Percentiles rank a stretch among this genome's conserved stretches.
phyloP scores from a whole-genome alignment of 2,329 filamentous ascomycete genomes.

The Chaetomiaceae sp. region DNA sequence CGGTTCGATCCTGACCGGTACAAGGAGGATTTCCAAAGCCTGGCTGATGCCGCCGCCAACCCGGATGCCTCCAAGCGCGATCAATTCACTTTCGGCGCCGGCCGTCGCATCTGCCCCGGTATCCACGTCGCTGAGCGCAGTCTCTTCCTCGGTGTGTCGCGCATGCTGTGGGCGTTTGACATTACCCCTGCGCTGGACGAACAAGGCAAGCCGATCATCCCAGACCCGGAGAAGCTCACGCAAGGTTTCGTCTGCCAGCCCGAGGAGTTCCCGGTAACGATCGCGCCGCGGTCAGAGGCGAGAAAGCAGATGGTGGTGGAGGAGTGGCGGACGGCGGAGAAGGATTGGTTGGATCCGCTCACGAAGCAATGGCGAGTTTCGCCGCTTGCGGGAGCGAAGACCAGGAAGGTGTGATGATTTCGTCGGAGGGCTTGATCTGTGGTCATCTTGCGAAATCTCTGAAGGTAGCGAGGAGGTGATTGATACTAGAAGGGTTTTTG shows the following conservation, averaged over 20 bases:
- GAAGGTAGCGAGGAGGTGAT: neutral
- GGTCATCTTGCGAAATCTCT: neutral
- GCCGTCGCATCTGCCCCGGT: slow-evolving; percentile 54
- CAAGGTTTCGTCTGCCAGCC: slow-evolving; percentile 43
- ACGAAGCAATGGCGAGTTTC: slow-evolving; percentile 27
- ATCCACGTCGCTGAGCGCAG: slow-evolving; percentile 50
- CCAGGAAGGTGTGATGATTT: slow-evolving; percentile 3
- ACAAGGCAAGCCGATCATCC: slow-evolving; percentile 33
- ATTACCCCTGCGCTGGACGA: slow-evolving; percentile 26
- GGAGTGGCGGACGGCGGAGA: slow-evolving; percentile 25
- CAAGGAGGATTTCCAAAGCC: slow-evolving; percentile 26
- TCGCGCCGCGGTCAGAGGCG: slow-evolving; percentile 33
- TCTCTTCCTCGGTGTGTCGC: slow-evolving; percentile 44
- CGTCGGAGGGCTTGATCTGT: neutral
- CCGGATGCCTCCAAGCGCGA: slow-evolving; percentile 39
- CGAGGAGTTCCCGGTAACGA: slow-evolving; percentile 34
- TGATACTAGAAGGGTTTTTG: neutral
- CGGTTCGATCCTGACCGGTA: slow-evolving; percentile 42
- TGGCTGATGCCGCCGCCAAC: slow-evolving; percentile 30
- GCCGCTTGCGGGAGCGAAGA: slow-evolving; percentile 11
- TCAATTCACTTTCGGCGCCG: slow-evolving; percentile 52
- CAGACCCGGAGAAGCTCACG: slow-evolving; percentile 37
- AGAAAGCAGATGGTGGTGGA: slow-evolving; percentile 29
- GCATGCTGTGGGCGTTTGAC: slow-evolving; percentile 45
- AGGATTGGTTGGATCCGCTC: slow-evolving; percentile 24